Percentiles rank a stretch among this genome's conserved stretches.
phyloP scores from a whole-genome alignment of 257 asterid species.

The Haberlea rhodopensis region DNA sequence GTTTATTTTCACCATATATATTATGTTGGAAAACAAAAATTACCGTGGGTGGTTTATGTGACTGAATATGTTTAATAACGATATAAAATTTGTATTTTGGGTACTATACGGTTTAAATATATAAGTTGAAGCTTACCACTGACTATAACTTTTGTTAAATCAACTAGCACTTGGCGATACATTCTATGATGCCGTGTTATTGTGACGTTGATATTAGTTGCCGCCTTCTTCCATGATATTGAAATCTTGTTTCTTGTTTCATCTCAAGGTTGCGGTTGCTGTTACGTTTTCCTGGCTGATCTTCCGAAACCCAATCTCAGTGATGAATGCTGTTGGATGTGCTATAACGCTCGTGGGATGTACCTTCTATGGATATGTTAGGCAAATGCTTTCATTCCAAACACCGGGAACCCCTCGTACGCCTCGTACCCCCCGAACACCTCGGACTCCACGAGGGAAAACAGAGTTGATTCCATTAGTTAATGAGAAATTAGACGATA shows the following conservation, averaged over 20 bases:
- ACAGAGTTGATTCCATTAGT: slow-evolving; percentile 70
- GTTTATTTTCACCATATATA: neutral
- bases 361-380: slow-evolving; percentile 87
- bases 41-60: neutral
- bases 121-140: neutral
- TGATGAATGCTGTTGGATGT: slow-evolving; percentile 82
- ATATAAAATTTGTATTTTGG: too few relatives aligned
- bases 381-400: slow-evolving; percentile 57
- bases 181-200: neutral
- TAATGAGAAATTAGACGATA: slow-evolving; percentile 65
- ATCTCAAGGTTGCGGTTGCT: slow-evolving; percentile 84
- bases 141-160: neutral
- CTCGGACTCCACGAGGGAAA: slow-evolving; percentile 56
- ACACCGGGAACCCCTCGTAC: slow-evolving; percentile 58
- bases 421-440: slow-evolving; percentile 32
- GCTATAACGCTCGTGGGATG: slow-evolving; percentile 75
- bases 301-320: slow-evolving; percentile 78
- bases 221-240: neutral
- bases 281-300: slow-evolving; percentile 93
- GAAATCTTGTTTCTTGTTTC: neutral
- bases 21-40: neutral
- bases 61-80: neutral
- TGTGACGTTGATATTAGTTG: neutral
- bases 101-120: neutral
- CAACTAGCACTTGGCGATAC: too few relatives aligned